Evolutionary conservation across 306 rosid genomes (phyloP).

Genomic region (Fragaria ananassa): DNA sequence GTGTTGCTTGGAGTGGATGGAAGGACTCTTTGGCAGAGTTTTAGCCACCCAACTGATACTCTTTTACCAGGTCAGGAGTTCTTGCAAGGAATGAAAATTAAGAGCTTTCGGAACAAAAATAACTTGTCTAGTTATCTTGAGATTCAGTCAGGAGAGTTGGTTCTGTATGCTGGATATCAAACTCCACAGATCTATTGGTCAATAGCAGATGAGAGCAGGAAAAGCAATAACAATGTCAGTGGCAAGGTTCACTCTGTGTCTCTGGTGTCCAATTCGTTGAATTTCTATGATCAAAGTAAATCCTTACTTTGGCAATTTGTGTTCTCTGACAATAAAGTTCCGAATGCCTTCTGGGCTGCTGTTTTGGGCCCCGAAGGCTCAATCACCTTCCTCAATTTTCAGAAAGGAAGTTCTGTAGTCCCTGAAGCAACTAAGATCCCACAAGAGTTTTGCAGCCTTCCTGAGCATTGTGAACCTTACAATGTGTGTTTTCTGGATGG

Average conservation of each 20-base stretch:
- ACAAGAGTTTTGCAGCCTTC: conserved; percentile 28
- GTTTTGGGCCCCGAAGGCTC: conserved; percentile 29
- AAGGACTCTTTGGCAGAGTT: conserved; percentile 54
- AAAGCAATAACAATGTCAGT: conserved; percentile 22
- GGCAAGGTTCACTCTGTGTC: conserved; percentile 30
- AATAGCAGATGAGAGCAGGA: conserved; percentile 31
- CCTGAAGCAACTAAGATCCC: conserved; percentile 29
- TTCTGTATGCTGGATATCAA: conserved; percentile 40
- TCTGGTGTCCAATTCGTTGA: conserved; percentile 40
- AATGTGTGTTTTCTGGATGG: conserved; percentile 24
- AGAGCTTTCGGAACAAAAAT: conserved; percentile 31
- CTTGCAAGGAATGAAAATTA: conserved; percentile 44
- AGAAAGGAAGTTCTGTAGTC: conserved; percentile 15
- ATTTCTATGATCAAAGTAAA: conserved; percentile 36
- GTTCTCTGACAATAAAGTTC: conserved; percentile 12
- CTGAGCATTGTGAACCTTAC: conserved; percentile 39
- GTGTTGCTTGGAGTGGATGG: conserved; percentile 38
- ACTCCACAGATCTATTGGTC: conserved; percentile 61
- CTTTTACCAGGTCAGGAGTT: conserved; percentile 50
- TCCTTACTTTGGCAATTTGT: conserved; percentile 43
- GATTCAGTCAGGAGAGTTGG: conserved; percentile 36
- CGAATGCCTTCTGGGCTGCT: conserved; percentile 30
- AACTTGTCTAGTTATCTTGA: conserved; percentile 35
- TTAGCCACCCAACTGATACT: conserved; percentile 50
- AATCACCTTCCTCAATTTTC: conserved; percentile 26